These are phyloP conservation scores for Teunomyces stri DNA, from an alignment of 805 yeast species.

Conservation along the genomic window DNA sequence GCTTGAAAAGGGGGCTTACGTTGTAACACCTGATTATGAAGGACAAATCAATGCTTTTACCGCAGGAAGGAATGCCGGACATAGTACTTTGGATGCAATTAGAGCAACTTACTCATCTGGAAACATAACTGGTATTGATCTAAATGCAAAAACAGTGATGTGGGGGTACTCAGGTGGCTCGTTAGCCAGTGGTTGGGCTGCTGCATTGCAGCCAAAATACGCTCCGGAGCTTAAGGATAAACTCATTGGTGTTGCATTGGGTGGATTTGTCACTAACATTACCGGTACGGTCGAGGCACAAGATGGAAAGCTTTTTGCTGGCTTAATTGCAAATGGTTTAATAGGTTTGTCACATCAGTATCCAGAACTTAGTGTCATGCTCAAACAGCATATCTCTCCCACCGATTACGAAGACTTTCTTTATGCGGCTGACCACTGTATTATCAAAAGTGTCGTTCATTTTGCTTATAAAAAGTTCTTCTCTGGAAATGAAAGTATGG, in stretches of 20 bases:
- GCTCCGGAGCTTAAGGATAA: conserved; percentile 29
- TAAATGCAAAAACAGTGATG: conserved; percentile 19
- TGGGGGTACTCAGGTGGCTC: conserved; percentile 43
- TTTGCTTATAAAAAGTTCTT: conserved; percentile 11
- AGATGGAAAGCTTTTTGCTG: conserved; percentile 28
- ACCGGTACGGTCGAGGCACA: conserved; percentile 22
- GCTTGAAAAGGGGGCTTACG: conserved; percentile 29
- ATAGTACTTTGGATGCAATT: conserved; percentile 29
- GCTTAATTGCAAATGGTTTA: conserved; percentile 28
- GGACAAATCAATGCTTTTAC: conserved; percentile 32
- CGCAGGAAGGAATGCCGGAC: conserved; percentile 32
- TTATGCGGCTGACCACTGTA: background rate
- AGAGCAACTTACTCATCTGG: conserved; percentile 23
- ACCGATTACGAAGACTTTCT: background rate
- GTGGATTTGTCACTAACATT: conserved; percentile 36
- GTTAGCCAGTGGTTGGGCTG: conserved; percentile 40
- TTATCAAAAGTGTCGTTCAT: conserved; percentile 6
- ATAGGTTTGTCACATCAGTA: conserved; percentile 31
- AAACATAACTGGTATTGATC: conserved; percentile 16
- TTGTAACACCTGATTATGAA: conserved; percentile 34
- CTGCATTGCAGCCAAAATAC: conserved; percentile 32
- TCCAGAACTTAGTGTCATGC: conserved; percentile 12
- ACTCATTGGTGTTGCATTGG: conserved; percentile 34
- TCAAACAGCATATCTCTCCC: background rate
- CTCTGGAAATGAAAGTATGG: conserved; percentile 10